Percentiles rank a stretch among this genome's conserved stretches.
Evolutionary conservation across 371 early-diverging fungal genomes (phyloP).

Genomic region (Sporodiniella umbellata): DNA sequence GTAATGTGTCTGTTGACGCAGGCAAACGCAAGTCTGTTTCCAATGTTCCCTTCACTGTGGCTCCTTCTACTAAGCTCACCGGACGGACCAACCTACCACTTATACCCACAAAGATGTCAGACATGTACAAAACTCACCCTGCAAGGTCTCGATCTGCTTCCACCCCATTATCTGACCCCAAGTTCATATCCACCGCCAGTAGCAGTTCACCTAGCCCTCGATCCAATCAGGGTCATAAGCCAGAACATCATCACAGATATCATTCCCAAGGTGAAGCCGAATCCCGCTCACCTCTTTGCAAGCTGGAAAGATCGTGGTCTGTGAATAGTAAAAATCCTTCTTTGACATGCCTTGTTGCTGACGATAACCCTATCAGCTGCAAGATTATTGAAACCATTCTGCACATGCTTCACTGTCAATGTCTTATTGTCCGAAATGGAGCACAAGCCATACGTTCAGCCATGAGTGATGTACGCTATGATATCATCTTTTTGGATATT

Average conservation of each 20-base stretch:
- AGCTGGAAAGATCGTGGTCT: conserved; percentile 4
- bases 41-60: background rate
- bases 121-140: conserved; percentile 11
- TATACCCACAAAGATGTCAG: conserved; percentile 23
- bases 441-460: conserved; percentile 89
- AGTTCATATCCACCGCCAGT: background rate
- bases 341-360: conserved; percentile 72
- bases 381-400: conserved; percentile 88
- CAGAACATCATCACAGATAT: background rate
- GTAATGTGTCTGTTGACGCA: conserved; percentile 26
- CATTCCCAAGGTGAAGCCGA: background rate
- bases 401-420: conserved; percentile 68
- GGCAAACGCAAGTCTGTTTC: background rate
- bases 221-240: background rate
- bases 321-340: conserved; percentile 8
- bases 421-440: conserved; percentile 84
- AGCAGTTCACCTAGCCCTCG: background rate
- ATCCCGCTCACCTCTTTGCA: conserved; percentile 3
- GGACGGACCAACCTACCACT: conserved; percentile 12
- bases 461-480: conserved; percentile 86
- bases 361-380: conserved; percentile 88
- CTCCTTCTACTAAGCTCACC: background rate
- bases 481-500: conserved; percentile 91
- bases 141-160: conserved; percentile 14
- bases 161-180: conserved; percentile 18